Conservation (phyloP, 441 rosid species). For the Adansonia madagascariensis region DNA sequence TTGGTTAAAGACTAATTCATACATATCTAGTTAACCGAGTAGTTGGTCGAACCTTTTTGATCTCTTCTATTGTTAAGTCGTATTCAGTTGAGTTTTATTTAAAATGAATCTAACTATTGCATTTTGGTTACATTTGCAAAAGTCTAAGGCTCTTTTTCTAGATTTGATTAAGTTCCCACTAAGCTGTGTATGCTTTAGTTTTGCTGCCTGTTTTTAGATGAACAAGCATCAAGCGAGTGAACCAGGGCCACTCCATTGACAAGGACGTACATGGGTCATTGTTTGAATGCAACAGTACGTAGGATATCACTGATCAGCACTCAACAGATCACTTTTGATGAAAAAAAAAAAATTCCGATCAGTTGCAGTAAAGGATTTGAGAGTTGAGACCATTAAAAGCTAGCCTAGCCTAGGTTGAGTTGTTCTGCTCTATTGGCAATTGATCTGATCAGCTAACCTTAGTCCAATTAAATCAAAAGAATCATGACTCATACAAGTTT, state of each 20-base stretch:
- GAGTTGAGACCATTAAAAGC: not conserved
- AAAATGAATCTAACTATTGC: slow-evolving; percentile 27
- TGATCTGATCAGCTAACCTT: not conserved
- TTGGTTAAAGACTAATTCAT: not conserved
- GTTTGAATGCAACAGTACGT: slow-evolving; percentile 30
- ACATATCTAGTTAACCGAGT: not conserved
- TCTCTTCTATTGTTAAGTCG: slow-evolving; percentile 25
- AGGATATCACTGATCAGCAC: not conserved
- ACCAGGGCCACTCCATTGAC: slow-evolving; percentile 1
- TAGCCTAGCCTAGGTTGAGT: too few relatives aligned
- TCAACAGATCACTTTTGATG: not conserved
- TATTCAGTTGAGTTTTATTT: slow-evolving; percentile 28
- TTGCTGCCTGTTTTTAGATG: slow-evolving; percentile 1
- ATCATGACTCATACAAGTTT: not conserved
- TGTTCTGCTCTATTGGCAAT: too few relatives aligned
- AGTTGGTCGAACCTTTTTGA: not conserved
- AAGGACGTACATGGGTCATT: slow-evolving; percentile 26
- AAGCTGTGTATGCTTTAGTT: slow-evolving; percentile 1
- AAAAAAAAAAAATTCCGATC: not conserved
- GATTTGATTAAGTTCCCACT: not conserved
- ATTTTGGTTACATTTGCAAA: slow-evolving; percentile 7
- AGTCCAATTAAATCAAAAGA: not conserved
- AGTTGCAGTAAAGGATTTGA: not conserved
- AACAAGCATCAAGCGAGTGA: not conserved
- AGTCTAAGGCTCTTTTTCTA: not conserved